Base-by-base conservation (phyloP, 805 yeast species). In the Starmerella riodocensis region DNA sequence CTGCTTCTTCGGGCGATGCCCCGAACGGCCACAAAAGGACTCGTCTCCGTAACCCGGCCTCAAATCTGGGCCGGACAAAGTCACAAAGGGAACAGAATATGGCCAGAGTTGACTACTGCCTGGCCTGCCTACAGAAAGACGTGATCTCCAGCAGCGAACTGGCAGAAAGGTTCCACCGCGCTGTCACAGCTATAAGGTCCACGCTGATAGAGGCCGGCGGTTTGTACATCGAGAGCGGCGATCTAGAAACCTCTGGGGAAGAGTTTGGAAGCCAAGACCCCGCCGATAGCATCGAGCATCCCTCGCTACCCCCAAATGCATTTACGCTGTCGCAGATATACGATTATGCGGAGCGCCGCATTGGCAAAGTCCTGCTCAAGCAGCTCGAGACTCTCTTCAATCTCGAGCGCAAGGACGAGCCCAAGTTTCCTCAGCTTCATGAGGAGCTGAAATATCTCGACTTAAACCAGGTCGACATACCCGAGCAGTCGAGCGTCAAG, bases 281-380 rank as follows among this genome's bases (percentile, higher is more conserved):
- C 11, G 8, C 12, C 22, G 2, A 8, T 6, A n/a, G n/a, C n/a
- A n/a, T n/a, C n/a, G n/a, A n/a, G n/a, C n/a, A n/a, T n/a, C n/a
- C 16, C 18, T 5, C 18, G n/a, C 13, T 17, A n/a, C 19, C 6
- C 9, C 19, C 14, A 6, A 32, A 16, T 4, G 20, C 32, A 23
- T 29, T 46, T 12, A 34, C 41, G 3, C 12, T 31, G 14, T 31
- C 41, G n/a, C 9, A 27, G 6, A 32, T 84, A 2, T 78, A 75
- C 50, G 74, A 73, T 39, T 82, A 82, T 49, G 76, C 82, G 13
- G 95, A 86, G 50, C 50, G 67, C 43, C 74, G 75, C 41, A 56
- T 83, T 24, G 78, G 74, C 50, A 79, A 73, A 46, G 71, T 69
- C 44, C 53, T 84, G 6, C 81, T 94, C 91, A 47, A 62, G 2